Percentiles rank a stretch among this genome's conserved stretches.
Conservation (phyloP, 2,329 filamentous ascomycete genomes). For the Dothistroma pini region DNA sequence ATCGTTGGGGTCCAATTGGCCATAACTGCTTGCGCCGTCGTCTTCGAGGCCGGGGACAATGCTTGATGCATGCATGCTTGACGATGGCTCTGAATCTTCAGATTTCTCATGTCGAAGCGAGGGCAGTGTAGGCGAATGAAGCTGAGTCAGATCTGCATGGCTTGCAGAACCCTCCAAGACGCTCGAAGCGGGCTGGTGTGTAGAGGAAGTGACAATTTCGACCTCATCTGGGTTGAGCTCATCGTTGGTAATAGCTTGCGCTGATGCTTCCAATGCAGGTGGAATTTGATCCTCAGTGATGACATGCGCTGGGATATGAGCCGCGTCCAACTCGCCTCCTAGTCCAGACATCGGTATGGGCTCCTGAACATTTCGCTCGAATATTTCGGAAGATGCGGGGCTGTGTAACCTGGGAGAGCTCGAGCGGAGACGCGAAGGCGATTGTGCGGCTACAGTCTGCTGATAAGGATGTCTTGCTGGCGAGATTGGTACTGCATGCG, state of each 20-base stretch:
- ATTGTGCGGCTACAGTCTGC: constrained; percentile 23
- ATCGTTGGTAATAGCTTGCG: constrained; percentile 83
- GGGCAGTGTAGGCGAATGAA: constrained; percentile 18
- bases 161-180: constrained; percentile 44
- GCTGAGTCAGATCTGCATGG: constrained; percentile 28
- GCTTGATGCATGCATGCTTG: constrained; percentile 79
- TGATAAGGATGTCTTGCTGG: constrained; percentile 26
- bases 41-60: constrained; percentile 61
- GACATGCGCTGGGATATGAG: constrained; percentile 83
- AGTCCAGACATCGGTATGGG: constrained; percentile 47
- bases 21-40: constrained; percentile 71
- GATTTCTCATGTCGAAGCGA: constrained; percentile 20
- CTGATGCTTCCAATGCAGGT: constrained; percentile 84
- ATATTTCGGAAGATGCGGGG: constrained; percentile 73
- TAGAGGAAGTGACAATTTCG: constrained; percentile 84
- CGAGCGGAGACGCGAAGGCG: constrained; percentile 53
- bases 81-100: constrained; percentile 45
- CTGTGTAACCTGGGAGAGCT: constrained; percentile 73
- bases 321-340: constrained; percentile 68
- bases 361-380: constrained; percentile 93
- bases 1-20: constrained; percentile 71
- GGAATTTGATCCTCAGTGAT: constrained; percentile 93
- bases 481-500: constrained; percentile 23
- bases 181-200: constrained; percentile 74
- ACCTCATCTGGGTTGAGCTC: constrained; percentile 82